These are phyloP conservation scores for Blastomyces percursus DNA, from an alignment of 2,329 filamentous ascomycete genomes.

Conservation along the genomic window DNA sequence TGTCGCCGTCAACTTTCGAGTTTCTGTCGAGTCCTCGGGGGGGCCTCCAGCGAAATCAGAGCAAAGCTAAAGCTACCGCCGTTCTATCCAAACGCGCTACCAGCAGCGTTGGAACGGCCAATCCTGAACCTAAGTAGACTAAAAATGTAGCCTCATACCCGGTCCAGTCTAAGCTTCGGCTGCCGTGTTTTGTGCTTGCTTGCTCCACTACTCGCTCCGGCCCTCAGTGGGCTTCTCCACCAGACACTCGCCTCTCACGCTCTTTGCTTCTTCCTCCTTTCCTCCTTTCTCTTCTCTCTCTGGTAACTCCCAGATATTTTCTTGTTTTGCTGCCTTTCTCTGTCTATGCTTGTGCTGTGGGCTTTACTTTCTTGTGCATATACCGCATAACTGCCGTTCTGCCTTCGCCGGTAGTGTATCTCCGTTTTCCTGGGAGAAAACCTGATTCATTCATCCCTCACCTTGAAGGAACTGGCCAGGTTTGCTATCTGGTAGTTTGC, in stretches of 20 bases:
- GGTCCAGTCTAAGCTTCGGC: neutral
- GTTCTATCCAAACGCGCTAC: neutral
- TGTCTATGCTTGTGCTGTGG: neutral
- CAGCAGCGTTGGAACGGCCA: conserved; percentile 2
- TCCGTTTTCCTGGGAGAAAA: neutral
- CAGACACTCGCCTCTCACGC: neutral
- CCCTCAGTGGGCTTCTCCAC: neutral
- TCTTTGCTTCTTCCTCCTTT: neutral
- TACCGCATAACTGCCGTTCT: neutral
- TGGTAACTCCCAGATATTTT: neutral
- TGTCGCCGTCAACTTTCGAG: neutral
- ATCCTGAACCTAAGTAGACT: neutral
- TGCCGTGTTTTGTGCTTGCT: neutral
- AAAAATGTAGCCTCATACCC: neutral
- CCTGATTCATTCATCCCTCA: neutral
- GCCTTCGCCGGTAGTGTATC: neutral
- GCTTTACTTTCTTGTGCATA: neutral
- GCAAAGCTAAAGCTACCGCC: neutral
- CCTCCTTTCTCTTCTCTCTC: neutral
- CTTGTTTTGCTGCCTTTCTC: neutral
- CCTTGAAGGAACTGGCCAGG: neutral
- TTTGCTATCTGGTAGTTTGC: neutral
- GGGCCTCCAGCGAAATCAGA: neutral
- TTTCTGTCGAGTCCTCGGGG: neutral
- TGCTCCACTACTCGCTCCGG: neutral